A percentile compares a stretch with the other conserved stretches of the same genome.
These are phyloP conservation scores for Ailanthus altissimus DNA, from an alignment of 345 rosid genomes.

Conservation along the genomic window DNA sequence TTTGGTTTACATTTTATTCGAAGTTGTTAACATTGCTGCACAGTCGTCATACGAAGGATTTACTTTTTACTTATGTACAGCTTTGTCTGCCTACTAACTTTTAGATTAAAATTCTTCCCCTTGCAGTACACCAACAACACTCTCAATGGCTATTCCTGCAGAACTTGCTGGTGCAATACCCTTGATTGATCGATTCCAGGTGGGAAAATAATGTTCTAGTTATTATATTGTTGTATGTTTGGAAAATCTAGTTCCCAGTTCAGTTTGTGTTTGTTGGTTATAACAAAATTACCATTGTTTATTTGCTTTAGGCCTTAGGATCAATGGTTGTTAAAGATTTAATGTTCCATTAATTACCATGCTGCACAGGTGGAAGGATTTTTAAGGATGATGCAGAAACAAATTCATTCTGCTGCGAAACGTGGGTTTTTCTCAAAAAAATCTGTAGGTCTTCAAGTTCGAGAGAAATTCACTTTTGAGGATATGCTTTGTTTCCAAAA, in stretches of 20 bases:
- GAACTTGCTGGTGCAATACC: slow-evolving; percentile 96
- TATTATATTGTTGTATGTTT: neutral
- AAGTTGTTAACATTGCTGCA: neutral
- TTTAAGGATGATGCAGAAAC: slow-evolving; percentile 91
- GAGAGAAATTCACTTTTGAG: slow-evolving; percentile 86
- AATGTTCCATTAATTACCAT: slow-evolving; percentile 9
- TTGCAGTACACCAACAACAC: slow-evolving; percentile 52
- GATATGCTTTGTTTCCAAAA: slow-evolving; percentile 97
- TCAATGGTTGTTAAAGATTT: slow-evolving; percentile 5
- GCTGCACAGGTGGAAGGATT: slow-evolving; percentile 76
- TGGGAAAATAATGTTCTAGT: slow-evolving; percentile 21
- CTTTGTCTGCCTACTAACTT: neutral
- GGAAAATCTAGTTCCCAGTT: slow-evolving; percentile 2
- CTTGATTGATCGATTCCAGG: slow-evolving; percentile 93
- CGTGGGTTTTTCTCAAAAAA: slow-evolving; percentile 91
- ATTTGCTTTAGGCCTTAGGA: neutral
- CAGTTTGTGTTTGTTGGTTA: slow-evolving; percentile 7
- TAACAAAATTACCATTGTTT: neutral
- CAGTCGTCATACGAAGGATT: neutral
- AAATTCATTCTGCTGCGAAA: slow-evolving; percentile 82
- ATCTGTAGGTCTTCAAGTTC: slow-evolving; percentile 63
- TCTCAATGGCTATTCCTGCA: slow-evolving; percentile 67
- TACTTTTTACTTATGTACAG: neutral
- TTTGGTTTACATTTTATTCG: neutral
- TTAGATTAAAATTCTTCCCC: neutral